phyloP scores from a whole-genome alignment of 1,139 yeast species.

The Candida gigantensis region DNA sequence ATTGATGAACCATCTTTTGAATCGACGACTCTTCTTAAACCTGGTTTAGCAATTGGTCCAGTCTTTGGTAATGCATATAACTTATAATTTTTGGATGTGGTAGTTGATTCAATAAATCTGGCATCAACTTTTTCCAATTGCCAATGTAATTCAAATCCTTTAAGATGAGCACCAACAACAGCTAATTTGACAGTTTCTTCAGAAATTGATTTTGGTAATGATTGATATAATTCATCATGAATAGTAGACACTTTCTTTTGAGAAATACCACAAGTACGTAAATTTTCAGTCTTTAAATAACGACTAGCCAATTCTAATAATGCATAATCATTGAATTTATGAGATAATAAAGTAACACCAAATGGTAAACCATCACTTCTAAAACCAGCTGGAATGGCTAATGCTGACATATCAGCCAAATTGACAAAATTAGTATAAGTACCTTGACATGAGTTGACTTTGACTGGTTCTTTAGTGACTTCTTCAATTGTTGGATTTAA shows the following conservation, averaged over 20 bases:
- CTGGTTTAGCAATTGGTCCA: constrained; percentile 86
- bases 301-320: constrained; percentile 78
- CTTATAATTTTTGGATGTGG: constrained; percentile 71
- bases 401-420: constrained; percentile 88
- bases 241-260: constrained; percentile 24
- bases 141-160: constrained; percentile 91
- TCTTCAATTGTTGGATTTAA: constrained; percentile 79
- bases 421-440: constrained; percentile 96
- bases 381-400: constrained; percentile 90
- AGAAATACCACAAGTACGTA: constrained; percentile 11
- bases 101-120: constrained; percentile 61
- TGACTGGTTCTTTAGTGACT: constrained; percentile 75
- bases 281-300: constrained; percentile 52
- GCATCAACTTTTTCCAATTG: constrained; percentile 88
- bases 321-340: constrained; percentile 85
- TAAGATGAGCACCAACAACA: constrained; percentile 94
- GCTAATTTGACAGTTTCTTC: constrained; percentile 57
- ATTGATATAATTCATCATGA: constrained; percentile 36
- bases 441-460: constrained; percentile 85
- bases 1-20: constrained; percentile 57
- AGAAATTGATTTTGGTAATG: constrained; percentile 36
- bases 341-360: constrained; percentile 83
- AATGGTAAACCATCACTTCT: constrained; percentile 81
- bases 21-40: constrained; percentile 77
- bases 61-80: constrained; percentile 81